A percentile compares a stretch with the other conserved stretches of the same genome.
Conservation (phyloP, 352 stramenopile genomes). For the Lagenidium giganteum region DNA sequence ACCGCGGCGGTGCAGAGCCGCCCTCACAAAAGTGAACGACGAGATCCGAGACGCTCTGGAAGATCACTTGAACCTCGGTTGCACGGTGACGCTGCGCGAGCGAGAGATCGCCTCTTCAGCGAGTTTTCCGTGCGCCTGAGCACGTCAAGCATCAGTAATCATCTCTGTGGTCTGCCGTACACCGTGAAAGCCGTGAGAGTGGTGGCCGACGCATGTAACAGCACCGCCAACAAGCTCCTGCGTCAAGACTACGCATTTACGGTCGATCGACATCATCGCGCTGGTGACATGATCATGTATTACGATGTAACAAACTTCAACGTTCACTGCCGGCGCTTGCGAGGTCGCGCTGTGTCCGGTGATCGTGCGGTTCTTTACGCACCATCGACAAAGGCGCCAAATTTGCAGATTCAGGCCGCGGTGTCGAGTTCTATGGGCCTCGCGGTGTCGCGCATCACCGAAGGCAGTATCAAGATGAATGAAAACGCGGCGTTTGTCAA, state of each 20-base stretch:
- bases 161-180: conserved; percentile 12
- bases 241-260: conserved; percentile 4
- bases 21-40: too few relatives aligned
- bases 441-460: too few relatives aligned
- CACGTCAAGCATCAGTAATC: conserved; percentile 5
- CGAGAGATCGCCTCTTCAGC: too few relatives aligned
- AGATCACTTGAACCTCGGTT: too few relatives aligned
- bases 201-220: conserved; percentile 10
- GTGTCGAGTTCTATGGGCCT: conserved; percentile 6
- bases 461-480: conserved; percentile 22
- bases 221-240: too few relatives aligned
- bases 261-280: neutral
- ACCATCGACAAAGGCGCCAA: conserved; percentile 8
- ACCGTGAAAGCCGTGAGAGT: conserved; percentile 13
- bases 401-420: conserved; percentile 17
- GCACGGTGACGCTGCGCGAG: too few relatives aligned
- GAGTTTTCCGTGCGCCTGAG: conserved; percentile 1
- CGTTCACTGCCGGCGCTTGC: conserved; percentile 13
- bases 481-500: conserved; percentile 18
- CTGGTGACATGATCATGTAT: conserved; percentile 10
- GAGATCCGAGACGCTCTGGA: too few relatives aligned
- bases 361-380: conserved; percentile 3
- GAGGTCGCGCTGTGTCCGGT: conserved; percentile 1
- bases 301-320: conserved; percentile 21
- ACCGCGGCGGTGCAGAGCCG: too few relatives aligned